Evolutionary conservation across 139 green algal species (phyloP).

Genomic region (Auxenochlorella pyrenoidosa): DNA sequence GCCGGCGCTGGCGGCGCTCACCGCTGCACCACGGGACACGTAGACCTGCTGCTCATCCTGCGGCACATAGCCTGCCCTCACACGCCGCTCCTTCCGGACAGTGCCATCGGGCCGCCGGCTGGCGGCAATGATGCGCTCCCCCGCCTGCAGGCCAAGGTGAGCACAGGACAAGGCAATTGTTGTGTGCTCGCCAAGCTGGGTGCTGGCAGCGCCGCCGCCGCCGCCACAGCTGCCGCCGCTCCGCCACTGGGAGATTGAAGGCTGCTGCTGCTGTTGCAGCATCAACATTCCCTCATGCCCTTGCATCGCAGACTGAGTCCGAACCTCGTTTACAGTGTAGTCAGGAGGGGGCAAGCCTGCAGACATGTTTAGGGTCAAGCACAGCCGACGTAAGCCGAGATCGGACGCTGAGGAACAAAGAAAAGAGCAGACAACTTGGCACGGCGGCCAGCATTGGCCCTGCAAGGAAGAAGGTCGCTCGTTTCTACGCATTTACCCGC

Average conservation of each 20-base stretch:
- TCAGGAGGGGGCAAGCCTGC: conserved; percentile 11
- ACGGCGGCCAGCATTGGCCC: neutral
- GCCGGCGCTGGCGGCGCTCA: neutral
- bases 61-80: conserved; percentile 84
- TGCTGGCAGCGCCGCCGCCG: neutral
- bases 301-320: too few relatives aligned
- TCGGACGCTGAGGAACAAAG: too few relatives aligned
- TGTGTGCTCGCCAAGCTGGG: neutral
- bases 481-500: neutral
- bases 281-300: too few relatives aligned
- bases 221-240: neutral
- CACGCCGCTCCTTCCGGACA: conserved; percentile 77
- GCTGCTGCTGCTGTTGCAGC: too few relatives aligned
- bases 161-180: neutral
- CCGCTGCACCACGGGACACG: neutral
- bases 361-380: neutral
- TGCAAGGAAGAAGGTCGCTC: neutral
- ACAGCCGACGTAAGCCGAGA: neutral
- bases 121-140: conserved; percentile 58
- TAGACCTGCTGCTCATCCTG: conserved; percentile 89
- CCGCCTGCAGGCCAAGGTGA: neutral
- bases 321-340: conserved; percentile 24
- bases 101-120: conserved; percentile 77
- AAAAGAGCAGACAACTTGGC: too few relatives aligned
- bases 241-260: too few relatives aligned